phyloP scores from a whole-genome alignment of 169 alveolate species.

The Condylostoma magnum region DNA sequence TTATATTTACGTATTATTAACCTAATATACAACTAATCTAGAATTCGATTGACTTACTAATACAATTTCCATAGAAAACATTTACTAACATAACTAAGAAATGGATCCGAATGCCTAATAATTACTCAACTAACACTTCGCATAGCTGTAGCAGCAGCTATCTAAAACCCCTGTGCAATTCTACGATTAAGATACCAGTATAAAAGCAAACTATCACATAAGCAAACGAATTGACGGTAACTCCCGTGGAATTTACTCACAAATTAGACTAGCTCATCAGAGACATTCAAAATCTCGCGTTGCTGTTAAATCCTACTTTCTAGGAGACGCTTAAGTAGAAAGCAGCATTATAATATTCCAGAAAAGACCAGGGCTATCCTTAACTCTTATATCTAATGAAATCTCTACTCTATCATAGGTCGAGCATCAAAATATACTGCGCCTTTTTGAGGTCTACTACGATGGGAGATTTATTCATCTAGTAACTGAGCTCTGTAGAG shows the following conservation, averaged over 20 bases:
- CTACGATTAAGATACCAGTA: too few species aligned
- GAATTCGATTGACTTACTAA: too few species aligned
- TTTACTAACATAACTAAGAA: too few species aligned
- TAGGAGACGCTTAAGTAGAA: constrained; percentile 6
- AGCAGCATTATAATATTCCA: not conserved
- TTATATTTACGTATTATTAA: too few species aligned
- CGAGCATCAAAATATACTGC: constrained; percentile 60
- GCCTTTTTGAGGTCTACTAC: constrained; percentile 44
- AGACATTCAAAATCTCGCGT: not conserved
- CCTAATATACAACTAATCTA: too few species aligned
- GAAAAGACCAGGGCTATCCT: not conserved
- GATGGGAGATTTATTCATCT: constrained; percentile 44
- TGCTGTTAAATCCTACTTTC: constrained; percentile 17
- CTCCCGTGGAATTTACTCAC: not conserved
- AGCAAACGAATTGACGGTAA: constrained; percentile 20
- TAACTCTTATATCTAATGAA: constrained; percentile 36
- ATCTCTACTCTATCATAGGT: constrained; percentile 37
- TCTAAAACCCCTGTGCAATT: too few species aligned
- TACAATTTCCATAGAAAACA: too few species aligned
- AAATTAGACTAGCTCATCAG: constrained; percentile 1
- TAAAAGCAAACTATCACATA: not conserved
- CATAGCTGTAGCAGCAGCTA: too few species aligned
- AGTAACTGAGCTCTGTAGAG: constrained; percentile 55
- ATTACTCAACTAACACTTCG: too few species aligned
- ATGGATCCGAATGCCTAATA: too few species aligned